Base-by-base conservation (phyloP, 805 yeast species). In the Ogataea ramenticola region DNA sequence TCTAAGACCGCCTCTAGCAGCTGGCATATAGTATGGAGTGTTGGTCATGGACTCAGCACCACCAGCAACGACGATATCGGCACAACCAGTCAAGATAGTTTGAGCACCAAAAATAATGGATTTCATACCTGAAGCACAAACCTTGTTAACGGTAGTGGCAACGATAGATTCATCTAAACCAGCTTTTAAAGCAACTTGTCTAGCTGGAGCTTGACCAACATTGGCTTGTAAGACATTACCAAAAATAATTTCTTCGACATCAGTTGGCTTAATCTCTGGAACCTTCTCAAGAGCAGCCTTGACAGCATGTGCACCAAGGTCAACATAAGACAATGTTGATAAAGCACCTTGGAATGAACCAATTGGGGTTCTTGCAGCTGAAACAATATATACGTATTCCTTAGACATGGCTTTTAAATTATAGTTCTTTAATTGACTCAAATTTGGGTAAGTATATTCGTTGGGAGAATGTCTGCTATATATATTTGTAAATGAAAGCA, bases 41-140 rank as follows among this genome's bases (percentile, higher is more conserved):
- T 93, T 91, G 47, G 96, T 74, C 99, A 93, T 91, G 46, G 96
- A 84, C 70, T 93, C 99, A 54, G 96, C 93, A 61, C 99, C 99
- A 54, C 98, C 99, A 30, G 93, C 95, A 52, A 93, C 85, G 39
- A 93, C 93, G 47, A 93, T 82, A 59, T 90, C 96, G 45, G 96
- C 95, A 50, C 75, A 72, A 43, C 98, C 97, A 52, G 93, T 77
- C 60, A 85, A 66, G 55, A 91, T 90, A 43, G 90, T 71, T 70
- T 90, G 98, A 35, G 97, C 89, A 49, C 86, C 99, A 47, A 86
- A 67, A 56, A 90, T 88, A 57, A 89, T 80, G 37, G 97, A 79
- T 70, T 93, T 91, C 79, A 90, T 70, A 55, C 96, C 98, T 12
- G 96, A 86, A 36, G 99, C 96, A 72, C 99, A 93, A 46, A 93